Conservation (phyloP, 2,329 filamentous ascomycete species). For the Ascochyta koolunga region DNA sequence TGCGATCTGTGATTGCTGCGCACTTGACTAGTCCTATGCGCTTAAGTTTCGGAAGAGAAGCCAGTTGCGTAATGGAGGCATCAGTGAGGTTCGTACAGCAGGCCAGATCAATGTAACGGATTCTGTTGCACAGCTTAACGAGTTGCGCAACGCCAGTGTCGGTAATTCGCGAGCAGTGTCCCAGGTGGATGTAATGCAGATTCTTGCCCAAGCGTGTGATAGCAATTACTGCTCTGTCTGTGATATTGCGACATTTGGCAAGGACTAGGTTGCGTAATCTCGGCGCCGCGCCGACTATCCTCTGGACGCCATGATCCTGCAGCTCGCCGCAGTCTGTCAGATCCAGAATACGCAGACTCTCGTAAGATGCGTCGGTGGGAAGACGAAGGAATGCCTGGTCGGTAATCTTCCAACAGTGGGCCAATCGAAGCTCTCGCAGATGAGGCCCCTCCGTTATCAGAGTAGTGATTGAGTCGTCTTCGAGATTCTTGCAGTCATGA, state of each 20-base stretch:
- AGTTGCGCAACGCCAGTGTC: slow-evolving; percentile 85
- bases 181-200: slow-evolving; percentile 92
- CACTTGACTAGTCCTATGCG: slow-evolving; percentile 96
- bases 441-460: slow-evolving; percentile 79
- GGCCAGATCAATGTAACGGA: slow-evolving; percentile 96
- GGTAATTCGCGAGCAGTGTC: slow-evolving; percentile 90
- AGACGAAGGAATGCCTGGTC: slow-evolving; percentile 87
- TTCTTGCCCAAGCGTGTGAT: slow-evolving; percentile 94
- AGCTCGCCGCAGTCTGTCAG: slow-evolving; percentile 85
- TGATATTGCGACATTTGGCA: slow-evolving; percentile 92
- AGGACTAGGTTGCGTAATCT: slow-evolving; percentile 90
- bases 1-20: slow-evolving; percentile 84
- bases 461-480: slow-evolving; percentile 81
- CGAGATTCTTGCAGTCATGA: slow-evolving; percentile 80
- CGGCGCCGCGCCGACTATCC: slow-evolving; percentile 84
- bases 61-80: slow-evolving; percentile 80
- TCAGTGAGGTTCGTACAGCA: slow-evolving; percentile 92
- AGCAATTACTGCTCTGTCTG: slow-evolving; percentile 82
- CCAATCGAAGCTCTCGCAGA: slow-evolving; percentile 87
- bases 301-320: slow-evolving; percentile 85
- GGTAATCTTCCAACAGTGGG: slow-evolving; percentile 82
- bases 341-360: slow-evolving; percentile 90
- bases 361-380: slow-evolving; percentile 72
- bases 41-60: slow-evolving; percentile 88
- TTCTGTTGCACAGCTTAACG: slow-evolving; percentile 86